Evolutionary conservation across 73 alveolate species (phyloP).

Genomic region (Paramecium tetraurelia): DNA sequence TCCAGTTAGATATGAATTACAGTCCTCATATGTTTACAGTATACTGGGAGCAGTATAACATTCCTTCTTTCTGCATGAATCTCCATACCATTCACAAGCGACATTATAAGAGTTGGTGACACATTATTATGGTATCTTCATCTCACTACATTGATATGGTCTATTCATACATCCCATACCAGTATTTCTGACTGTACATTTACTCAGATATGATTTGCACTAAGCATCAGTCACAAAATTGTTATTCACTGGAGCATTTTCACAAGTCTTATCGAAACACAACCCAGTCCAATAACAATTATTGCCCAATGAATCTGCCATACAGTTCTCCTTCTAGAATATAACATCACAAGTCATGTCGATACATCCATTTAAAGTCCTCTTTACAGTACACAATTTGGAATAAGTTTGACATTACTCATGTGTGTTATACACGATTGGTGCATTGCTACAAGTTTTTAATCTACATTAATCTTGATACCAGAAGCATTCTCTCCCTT

Average conservation of each 20-base stretch:
- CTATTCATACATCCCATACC: conserved; percentile 16
- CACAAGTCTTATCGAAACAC: conserved; percentile 29
- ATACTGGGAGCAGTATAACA: not conserved
- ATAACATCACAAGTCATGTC: not conserved
- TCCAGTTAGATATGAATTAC: not conserved
- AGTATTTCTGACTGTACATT: not conserved
- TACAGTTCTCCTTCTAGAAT: not conserved
- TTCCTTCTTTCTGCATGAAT: not conserved
- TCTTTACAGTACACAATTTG: not conserved
- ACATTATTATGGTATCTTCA: not conserved
- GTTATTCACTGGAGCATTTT: conserved; percentile 12
- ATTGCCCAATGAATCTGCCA: not conserved
- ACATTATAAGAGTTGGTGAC: not conserved
- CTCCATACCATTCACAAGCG: conserved; percentile 1
- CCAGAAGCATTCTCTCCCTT: not conserved
- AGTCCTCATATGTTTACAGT: not conserved
- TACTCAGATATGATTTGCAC: not conserved
- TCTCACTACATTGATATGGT: not conserved
- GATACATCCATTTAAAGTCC: not conserved
- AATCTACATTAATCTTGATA: not conserved
- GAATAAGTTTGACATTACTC: not conserved
- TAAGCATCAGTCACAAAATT: not conserved
- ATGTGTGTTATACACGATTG: not conserved
- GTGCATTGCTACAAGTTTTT: conserved; percentile 25
- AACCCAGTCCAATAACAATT: conserved; percentile 19